phyloP scores from a whole-genome alignment of 805 yeast species.

The Yarrowia sp. region DNA sequence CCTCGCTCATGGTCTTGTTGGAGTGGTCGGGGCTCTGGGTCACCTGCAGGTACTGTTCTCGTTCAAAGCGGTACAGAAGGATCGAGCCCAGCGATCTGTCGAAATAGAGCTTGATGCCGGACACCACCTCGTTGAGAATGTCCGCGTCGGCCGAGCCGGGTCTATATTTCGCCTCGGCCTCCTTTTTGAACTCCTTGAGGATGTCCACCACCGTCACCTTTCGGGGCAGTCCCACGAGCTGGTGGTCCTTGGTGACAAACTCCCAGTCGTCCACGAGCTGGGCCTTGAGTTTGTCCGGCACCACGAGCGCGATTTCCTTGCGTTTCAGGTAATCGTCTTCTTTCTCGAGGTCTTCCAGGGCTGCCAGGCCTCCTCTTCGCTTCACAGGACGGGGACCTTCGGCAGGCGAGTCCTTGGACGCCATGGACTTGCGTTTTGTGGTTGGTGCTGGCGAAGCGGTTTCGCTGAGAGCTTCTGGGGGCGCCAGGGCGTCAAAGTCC shows the following conservation, averaged over 20 bases:
- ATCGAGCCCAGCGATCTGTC: slow-evolving; percentile 73
- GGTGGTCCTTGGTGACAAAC: slow-evolving; percentile 77
- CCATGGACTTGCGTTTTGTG: slow-evolving; percentile 43
- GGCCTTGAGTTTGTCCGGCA: slow-evolving; percentile 73
- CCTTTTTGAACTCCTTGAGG: slow-evolving; percentile 58
- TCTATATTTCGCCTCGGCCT: slow-evolving; percentile 45
- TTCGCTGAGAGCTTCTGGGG: slow-evolving; percentile 38
- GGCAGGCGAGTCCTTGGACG: slow-evolving; percentile 33
- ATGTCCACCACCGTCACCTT: slow-evolving; percentile 61
- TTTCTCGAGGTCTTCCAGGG: slow-evolving; percentile 48
- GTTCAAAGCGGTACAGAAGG: slow-evolving; percentile 75
- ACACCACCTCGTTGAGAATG: slow-evolving; percentile 68
- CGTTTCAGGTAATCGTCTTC: slow-evolving; percentile 51
- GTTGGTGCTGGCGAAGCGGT: slow-evolving; percentile 30
- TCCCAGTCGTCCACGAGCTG: slow-evolving; percentile 94
- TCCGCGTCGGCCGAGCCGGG: slow-evolving; percentile 54
- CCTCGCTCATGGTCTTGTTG: slow-evolving; percentile 52
- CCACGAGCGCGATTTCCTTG: slow-evolving; percentile 61
- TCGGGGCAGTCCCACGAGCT: slow-evolving; percentile 71
- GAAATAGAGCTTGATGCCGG: slow-evolving; percentile 76
- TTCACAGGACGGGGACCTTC: slow-evolving; percentile 39
- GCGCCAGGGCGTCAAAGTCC: slow-evolving; percentile 40
- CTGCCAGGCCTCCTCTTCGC: slow-evolving; percentile 46
- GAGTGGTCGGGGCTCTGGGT: slow-evolving; percentile 49
- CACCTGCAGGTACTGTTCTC: slow-evolving; percentile 71